Base-by-base conservation (phyloP, 2,329 filamentous ascomycete species). In the Penicillium nordicum region DNA sequence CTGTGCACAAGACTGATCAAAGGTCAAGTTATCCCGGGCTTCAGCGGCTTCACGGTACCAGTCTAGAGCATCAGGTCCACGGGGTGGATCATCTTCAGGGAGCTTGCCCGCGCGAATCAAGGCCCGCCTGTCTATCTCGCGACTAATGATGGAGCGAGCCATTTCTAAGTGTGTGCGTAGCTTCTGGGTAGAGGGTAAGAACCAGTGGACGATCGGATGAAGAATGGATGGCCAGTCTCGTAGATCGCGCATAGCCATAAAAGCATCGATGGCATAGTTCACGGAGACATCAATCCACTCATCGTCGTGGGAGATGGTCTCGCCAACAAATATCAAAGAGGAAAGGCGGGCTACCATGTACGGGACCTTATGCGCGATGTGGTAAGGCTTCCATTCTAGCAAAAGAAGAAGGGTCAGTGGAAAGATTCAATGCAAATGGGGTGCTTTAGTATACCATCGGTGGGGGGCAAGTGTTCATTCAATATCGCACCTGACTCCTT, bases 321-420 rank as follows among this genome's bases (percentile, higher is more conserved):
- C 53, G 2, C 66, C 67, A 8, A 68, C 43, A 27, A 69, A 69
- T n/a, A 64, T 55, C 23, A 61, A 32, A 3, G 82, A 81, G 27
- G 80, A 83, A 23, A 85, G 63, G 2, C 82, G 78, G 7, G 82
- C 79, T 11, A 86, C 73, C 4, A 79, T 74, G 23, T 80, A 74
- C 2, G 84, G 73, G 42, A 81, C 72, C 55, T 84, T 79, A 0
- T 78, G 77, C 37, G 82, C 80, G 62, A 84, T 76, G 61, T 77
- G 79, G 49, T 84, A 77, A 0, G 80, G 66, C 1, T 79, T 83
- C 83, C 83, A 85, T 58, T 84, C 82, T 68, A 32, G 5, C 32
- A 60, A 2, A 29, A 60, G 50, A 44, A 36, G 58, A 23, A 62
- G 14, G n/a, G 32, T 63, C 30, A 59, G 21, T 25, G 44, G 25